phyloP scores from a whole-genome alignment of 1,284 basidiomycete genomes.

The Apiotrichum porosum region DNA sequence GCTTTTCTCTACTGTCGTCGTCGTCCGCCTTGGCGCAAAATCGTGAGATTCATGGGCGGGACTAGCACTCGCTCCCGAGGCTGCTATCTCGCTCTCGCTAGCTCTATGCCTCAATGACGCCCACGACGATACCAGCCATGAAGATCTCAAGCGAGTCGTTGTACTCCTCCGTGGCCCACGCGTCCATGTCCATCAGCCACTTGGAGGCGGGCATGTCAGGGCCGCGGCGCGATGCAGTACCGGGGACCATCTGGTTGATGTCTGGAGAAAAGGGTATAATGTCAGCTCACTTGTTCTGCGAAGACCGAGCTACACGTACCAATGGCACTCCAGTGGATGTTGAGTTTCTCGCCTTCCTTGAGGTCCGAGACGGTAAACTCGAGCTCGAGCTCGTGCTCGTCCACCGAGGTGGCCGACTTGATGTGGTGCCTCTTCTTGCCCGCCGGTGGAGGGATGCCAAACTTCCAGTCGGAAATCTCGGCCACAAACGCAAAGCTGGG shows the following conservation, averaged over 20 bases:
- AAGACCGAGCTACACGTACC: conserved; percentile 23
- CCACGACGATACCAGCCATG: conserved; percentile 39
- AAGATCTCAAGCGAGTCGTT: conserved; percentile 38
- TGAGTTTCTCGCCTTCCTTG: conserved; percentile 23
- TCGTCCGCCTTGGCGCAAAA: no score
- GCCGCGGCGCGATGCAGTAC: conserved; percentile 33
- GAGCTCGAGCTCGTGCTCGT: conserved; percentile 34
- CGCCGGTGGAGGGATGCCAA: conserved; percentile 68
- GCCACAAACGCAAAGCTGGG: conserved; percentile 86
- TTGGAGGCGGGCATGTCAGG: conserved; percentile 41
- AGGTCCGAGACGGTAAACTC: conserved; percentile 30
- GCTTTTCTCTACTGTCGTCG: no score
- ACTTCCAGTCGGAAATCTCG: conserved; percentile 79
- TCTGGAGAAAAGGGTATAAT: no score
- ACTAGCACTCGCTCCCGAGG: no score
- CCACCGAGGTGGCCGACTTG: conserved; percentile 56
- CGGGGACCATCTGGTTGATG: conserved; percentile 46
- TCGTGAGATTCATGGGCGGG: no score
- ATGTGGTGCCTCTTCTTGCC: conserved; percentile 79
- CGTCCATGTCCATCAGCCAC: conserved; percentile 38
- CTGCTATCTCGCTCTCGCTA: no score
- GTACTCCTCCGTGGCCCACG: conserved; percentile 38
- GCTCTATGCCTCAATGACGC: conserved; percentile 32
- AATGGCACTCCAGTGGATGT: conserved; percentile 42
- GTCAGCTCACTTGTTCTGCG: not conserved